These are phyloP conservation scores for Chytriomyces confervae DNA, from an alignment of 192 early-diverging fungal genomes.

Conservation along the genomic window DNA sequence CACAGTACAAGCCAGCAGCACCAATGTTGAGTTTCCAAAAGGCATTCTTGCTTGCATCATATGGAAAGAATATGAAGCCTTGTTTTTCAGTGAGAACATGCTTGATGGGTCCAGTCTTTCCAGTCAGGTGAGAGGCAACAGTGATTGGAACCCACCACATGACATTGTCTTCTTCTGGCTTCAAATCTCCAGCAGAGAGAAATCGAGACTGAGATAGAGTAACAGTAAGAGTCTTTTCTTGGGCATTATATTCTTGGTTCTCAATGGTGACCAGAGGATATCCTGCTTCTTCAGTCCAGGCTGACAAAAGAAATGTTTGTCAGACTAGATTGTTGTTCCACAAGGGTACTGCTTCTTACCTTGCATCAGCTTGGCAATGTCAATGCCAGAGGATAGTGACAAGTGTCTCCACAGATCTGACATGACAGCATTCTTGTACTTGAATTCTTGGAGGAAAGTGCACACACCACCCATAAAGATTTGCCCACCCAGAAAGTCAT, in stretches of 20 bases:
- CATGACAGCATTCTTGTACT: slow-evolving; percentile 83
- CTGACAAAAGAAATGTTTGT: too few species aligned
- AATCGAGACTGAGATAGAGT: slow-evolving; percentile 80
- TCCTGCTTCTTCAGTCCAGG: slow-evolving; percentile 86
- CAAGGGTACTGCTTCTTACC: background rate
- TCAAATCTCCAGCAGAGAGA: slow-evolving; percentile 77
- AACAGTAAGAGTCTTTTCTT: slow-evolving; percentile 51
- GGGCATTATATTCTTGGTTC: slow-evolving; percentile 53
- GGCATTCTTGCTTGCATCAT: slow-evolving; percentile 36
- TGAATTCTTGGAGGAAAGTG: slow-evolving; percentile 76
- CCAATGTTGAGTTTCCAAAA: slow-evolving; percentile 87
- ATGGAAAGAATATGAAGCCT: slow-evolving; percentile 54
- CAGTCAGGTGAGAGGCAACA: slow-evolving; percentile 51
- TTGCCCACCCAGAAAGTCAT: slow-evolving; percentile 50
- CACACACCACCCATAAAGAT: slow-evolving; percentile 45
- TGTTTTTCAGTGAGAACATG: slow-evolving; percentile 58
- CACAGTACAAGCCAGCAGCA: slow-evolving; percentile 86
- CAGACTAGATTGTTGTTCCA: too few species aligned
- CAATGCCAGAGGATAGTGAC: slow-evolving; percentile 75
- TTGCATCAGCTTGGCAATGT: slow-evolving; percentile 83
- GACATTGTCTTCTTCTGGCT: slow-evolving; percentile 74
- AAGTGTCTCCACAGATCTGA: slow-evolving; percentile 85
- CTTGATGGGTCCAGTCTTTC: slow-evolving; percentile 47
- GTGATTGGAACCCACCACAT: slow-evolving; percentile 85
- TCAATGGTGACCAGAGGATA: slow-evolving; percentile 81